Percentiles rank a stretch among this genome's conserved stretches.
phyloP scores from a whole-genome alignment of 768 basidiomycete species.

The Chalciporus sphaerocephalus region DNA sequence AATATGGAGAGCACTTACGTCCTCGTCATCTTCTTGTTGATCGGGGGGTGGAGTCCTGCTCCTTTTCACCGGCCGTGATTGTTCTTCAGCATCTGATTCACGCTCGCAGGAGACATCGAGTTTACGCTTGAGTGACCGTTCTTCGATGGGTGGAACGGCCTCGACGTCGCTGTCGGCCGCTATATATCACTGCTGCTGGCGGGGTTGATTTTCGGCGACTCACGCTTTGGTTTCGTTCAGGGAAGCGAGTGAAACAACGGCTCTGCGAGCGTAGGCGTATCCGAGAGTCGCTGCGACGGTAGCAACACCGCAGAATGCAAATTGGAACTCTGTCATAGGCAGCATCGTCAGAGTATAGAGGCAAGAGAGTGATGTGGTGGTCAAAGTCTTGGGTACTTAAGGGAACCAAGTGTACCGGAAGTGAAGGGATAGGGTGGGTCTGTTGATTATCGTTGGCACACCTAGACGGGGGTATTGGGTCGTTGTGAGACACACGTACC shows the following conservation, averaged over 20 bases:
- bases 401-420: constrained; percentile 9
- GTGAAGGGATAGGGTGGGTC: constrained; percentile 6
- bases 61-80: constrained; percentile 29
- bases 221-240: constrained; percentile 25
- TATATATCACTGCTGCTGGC: constrained; percentile 27
- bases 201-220: constrained; percentile 29
- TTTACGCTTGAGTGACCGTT: constrained; percentile 33
- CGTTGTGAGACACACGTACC: constrained; percentile 7
- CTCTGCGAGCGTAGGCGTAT: constrained; percentile 50
- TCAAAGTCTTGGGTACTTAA: constrained; percentile 19
- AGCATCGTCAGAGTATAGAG: constrained; percentile 34
- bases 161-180: constrained; percentile 32
- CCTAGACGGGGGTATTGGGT: constrained; percentile 19
- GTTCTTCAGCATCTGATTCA: constrained; percentile 30
- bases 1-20: constrained; percentile 18
- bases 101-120: constrained; percentile 24
- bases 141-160: constrained; percentile 20
- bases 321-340: constrained; percentile 49
- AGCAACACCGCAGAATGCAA: constrained; percentile 53
- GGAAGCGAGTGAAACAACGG: constrained; percentile 15
- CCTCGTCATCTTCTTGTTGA: constrained; percentile 24
- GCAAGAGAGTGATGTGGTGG: constrained; percentile 12
- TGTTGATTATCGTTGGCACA: constrained; percentile 21
- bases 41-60: constrained; percentile 42
- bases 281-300: constrained; percentile 58